phyloP scores from a whole-genome alignment of 225 moss, liverwort and hornwort genomes.

The Sphagnum tenellum region DNA sequence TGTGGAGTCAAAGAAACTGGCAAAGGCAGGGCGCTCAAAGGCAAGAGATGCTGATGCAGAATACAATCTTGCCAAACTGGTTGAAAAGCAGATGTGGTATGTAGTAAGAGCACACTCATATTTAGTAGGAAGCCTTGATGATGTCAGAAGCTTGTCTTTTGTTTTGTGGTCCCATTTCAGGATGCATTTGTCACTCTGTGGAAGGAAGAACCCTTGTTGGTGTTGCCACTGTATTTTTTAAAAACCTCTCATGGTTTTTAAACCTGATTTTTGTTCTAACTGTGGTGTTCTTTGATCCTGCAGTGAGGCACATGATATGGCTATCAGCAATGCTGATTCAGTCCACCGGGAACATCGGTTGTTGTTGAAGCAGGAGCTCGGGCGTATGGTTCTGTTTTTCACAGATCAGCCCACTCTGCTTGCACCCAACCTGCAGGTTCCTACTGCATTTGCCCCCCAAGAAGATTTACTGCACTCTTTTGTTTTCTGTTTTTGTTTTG shows the following conservation, averaged over 20 bases:
- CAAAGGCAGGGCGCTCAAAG: slow-evolving; percentile 83
- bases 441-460: too few species aligned
- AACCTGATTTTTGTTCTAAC: too few species aligned
- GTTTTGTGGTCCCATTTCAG: not conserved
- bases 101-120: slow-evolving; percentile 4
- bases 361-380: slow-evolving; percentile 85
- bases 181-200: not conserved
- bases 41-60: slow-evolving; percentile 89
- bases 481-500: too few species aligned
- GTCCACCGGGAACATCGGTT: slow-evolving; percentile 92
- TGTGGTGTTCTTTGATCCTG: not conserved
- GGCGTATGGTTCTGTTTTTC: slow-evolving; percentile 93
- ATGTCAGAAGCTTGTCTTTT: not conserved
- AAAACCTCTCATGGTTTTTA: too few species aligned
- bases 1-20: slow-evolving; percentile 88
- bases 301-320: slow-evolving; percentile 92
- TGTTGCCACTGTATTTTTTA: slow-evolving; percentile 3
- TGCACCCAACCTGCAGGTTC: slow-evolving; percentile 86
- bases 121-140: too few species aligned
- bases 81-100: slow-evolving; percentile 84
- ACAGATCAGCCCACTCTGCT: slow-evolving; percentile 91
- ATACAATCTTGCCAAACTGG: slow-evolving; percentile 95
- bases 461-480: too few species aligned
- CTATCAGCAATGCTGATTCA: slow-evolving; percentile 79
- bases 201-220: not conserved